Percentiles rank a stretch among this genome's conserved stretches.
Evolutionary conservation across 306 rosid species (phyloP).

Genomic region (Glycyrrhiza uralensis): DNA sequence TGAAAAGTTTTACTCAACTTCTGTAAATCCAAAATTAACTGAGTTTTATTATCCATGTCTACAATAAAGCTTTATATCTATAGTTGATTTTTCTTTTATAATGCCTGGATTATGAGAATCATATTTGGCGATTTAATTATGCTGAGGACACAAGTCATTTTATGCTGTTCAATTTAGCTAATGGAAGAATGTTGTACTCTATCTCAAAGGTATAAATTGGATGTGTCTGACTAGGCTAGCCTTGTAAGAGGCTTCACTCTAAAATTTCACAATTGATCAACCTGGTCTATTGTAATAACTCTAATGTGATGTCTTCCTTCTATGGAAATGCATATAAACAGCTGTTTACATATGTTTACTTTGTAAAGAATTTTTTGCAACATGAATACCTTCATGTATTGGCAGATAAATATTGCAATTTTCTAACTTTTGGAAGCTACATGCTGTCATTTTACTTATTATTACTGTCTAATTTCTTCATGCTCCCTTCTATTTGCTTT

Average conservation of each 20-base stretch:
- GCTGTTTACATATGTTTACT: not conserved
- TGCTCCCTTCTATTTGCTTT: not conserved
- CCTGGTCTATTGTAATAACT: not conserved
- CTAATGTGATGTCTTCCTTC: not conserved
- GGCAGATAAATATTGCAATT: not conserved
- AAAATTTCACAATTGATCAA: not conserved
- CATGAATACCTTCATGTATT: not conserved
- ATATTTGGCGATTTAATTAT: not conserved
- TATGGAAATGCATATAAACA: not conserved
- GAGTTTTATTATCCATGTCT: not conserved
- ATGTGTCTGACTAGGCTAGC: not conserved
- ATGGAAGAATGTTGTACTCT: not conserved
- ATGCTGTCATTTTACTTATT: not conserved
- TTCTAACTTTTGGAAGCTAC: not conserved
- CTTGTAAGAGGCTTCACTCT: not conserved
- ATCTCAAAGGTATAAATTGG: not conserved
- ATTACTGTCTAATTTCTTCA: not conserved
- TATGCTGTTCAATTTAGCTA: conserved; percentile 3
- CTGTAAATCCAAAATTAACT: not conserved
- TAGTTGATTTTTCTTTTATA: not conserved
- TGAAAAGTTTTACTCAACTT: not conserved
- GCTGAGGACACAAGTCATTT: not conserved
- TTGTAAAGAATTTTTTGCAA: not conserved
- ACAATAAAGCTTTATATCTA: not conserved
- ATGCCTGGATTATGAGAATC: conserved; percentile 4